A percentile compares a stretch with the other conserved stretches of the same genome.
Conservation (phyloP, 2,329 filamentous ascomycete species). For the Diaporthe vaccinii region DNA sequence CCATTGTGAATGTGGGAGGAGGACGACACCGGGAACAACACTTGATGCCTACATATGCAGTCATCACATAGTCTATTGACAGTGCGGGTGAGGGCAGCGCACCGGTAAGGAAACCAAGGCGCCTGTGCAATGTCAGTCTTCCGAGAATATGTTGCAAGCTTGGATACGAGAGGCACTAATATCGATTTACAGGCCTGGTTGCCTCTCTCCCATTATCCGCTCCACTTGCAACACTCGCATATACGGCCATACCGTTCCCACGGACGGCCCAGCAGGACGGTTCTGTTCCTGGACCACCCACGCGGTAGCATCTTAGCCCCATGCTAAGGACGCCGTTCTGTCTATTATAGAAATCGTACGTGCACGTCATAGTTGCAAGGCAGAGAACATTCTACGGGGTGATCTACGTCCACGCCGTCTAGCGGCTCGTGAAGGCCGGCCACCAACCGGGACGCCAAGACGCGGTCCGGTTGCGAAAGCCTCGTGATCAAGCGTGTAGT, state of each 20-base stretch:
- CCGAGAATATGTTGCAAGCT: neutral
- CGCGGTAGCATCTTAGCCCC: neutral
- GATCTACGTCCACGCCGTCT: neutral
- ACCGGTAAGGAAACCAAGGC: neutral
- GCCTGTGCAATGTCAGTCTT: neutral
- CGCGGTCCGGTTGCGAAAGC: constrained; percentile 15
- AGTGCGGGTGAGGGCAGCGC: neutral
- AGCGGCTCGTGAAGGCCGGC: neutral
- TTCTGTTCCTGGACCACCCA: constrained; percentile 19
- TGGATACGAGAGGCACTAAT: constrained; percentile 8
- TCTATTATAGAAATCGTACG: neutral
- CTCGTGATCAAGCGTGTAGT: constrained; percentile 18
- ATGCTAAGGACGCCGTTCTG: constrained; percentile 1
- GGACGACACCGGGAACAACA: neutral
- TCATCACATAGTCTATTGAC: constrained; percentile 18
- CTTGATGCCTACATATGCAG: constrained; percentile 11
- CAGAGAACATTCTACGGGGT: neutral
- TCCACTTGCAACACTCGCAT: neutral
- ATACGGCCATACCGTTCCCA: neutral
- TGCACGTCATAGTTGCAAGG: neutral
- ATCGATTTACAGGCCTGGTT: neutral
- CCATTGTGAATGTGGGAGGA: neutral
- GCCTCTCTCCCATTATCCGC: neutral
- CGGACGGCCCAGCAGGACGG: constrained; percentile 1
- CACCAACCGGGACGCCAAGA: constrained; percentile 5